Conservation (phyloP, 2,329 filamentous ascomycete species). For the Phaeosphaeria sp. region DNA sequence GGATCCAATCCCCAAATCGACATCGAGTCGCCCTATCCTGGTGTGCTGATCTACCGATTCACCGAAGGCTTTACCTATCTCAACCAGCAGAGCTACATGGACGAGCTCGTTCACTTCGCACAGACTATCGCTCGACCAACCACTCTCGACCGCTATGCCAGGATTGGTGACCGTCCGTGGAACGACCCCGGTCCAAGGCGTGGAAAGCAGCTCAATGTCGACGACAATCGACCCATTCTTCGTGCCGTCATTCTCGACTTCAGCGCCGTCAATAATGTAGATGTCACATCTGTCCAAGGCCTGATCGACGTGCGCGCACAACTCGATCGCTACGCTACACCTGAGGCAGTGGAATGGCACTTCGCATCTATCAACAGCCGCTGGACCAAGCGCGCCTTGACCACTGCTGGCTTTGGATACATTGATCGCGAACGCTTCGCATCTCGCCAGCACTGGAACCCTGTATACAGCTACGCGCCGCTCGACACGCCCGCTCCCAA, state of each 20-base stretch:
- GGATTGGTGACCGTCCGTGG: constrained; percentile 77
- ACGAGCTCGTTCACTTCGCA: constrained; percentile 62
- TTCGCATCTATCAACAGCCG: constrained; percentile 92
- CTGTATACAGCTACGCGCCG: constrained; percentile 95
- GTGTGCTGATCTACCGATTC: constrained; percentile 95
- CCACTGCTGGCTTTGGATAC: constrained; percentile 86
- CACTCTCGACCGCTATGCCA: constrained; percentile 68
- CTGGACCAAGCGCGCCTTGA: constrained; percentile 90
- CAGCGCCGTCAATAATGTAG: constrained; percentile 90
- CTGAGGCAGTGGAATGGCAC: constrained; percentile 90
- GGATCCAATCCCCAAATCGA: constrained; percentile 86
- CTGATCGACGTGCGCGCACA: constrained; percentile 95
- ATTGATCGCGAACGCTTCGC: constrained; percentile 59
- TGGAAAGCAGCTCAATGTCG: constrained; percentile 55
- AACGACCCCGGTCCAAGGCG: constrained; percentile 83
- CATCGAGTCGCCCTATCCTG: constrained; percentile 83
- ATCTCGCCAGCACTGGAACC: constrained; percentile 72
- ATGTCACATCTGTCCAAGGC: constrained; percentile 89
- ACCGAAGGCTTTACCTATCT: constrained; percentile 96
- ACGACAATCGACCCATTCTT: constrained; percentile 69
- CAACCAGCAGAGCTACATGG: constrained; percentile 87
- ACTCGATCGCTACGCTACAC: constrained; percentile 81
- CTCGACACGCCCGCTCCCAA: constrained; percentile 73
- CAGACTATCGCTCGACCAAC: constrained; percentile 74
- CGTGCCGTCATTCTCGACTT: constrained; percentile 95